These are phyloP conservation scores for Sarocladium strictum DNA, from an alignment of 2,329 filamentous ascomycete species.

Conservation along the genomic window DNA sequence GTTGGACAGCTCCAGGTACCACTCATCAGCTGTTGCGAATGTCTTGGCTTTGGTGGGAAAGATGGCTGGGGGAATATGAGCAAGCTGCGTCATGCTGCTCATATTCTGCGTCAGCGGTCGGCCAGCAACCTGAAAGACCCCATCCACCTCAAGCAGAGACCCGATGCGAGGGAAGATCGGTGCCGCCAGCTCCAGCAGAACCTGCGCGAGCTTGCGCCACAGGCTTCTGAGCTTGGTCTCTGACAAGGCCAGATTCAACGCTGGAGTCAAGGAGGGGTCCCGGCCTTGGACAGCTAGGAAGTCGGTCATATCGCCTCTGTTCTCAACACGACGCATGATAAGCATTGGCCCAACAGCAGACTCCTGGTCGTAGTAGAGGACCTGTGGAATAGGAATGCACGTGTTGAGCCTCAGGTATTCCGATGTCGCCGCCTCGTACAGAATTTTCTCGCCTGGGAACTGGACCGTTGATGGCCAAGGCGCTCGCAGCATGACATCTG, in stretches of 20 bases:
- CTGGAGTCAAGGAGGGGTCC: conserved; percentile 15
- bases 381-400: conserved; percentile 20
- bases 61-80: not conserved
- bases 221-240: conserved; percentile 22
- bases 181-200: not conserved
- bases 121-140: not conserved
- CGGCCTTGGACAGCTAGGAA: conserved; percentile 18
- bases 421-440: conserved; percentile 17
- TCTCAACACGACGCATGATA: conserved; percentile 17
- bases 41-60: not conserved
- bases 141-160: conserved; percentile 24
- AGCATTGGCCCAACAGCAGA: conserved; percentile 10
- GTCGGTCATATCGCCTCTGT: conserved; percentile 14
- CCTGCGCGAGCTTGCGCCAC: conserved; percentile 14
- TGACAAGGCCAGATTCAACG: conserved; percentile 22
- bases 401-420: conserved; percentile 13
- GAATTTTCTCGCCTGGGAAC: conserved; percentile 20
- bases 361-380: conserved; percentile 21
- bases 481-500: conserved; percentile 17
- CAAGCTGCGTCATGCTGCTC: conserved; percentile 3
- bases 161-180: conserved; percentile 9
- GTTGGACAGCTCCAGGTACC: conserved; percentile 31
- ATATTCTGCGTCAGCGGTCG: conserved; percentile 6
- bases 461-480: conserved; percentile 17
- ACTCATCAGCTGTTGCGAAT: conserved; percentile 17